Base-by-base conservation (phyloP, 768 basidiomycete genomes). In the Lyophyllum decastes region DNA sequence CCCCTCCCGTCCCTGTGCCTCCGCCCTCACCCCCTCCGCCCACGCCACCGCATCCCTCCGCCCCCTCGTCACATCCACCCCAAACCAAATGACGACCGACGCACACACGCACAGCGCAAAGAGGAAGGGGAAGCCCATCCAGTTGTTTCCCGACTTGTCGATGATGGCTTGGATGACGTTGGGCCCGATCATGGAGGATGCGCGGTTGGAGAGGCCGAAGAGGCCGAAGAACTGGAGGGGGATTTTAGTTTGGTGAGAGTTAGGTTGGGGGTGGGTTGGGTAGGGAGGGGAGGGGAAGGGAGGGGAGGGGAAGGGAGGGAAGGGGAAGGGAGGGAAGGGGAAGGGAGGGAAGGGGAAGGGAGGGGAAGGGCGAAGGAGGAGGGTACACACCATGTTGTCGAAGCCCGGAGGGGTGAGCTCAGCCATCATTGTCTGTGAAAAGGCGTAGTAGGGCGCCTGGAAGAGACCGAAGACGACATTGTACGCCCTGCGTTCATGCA, bases 391-490 rank as follows among this genome's bases (percentile, higher is more conserved):
- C 80, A 81, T 92, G 66, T 92, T 91, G 63, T 94, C 92, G 66
- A 90, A 94, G 0, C 92, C 93, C 1, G 90, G 89, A 12, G 92
- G 92, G 6, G 89, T 86, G 11, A 95, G 82, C 70, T 95, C 93
- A 0, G 90, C 89, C 90, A 92, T 92, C 88, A 91, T 89, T 0
- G 89, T 92, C 67, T 90, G 87, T 2, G 90, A 85, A 67, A 89
- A 92, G 0, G 93, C 90, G 67, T 91, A 94, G 72, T 92, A 95
- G 0, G 92, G 92, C 1, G 89, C 89, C 74, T 93, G 89, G 78
- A 92, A 92, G 9, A 93, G 71, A 12, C 91, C 90, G 63, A 88
- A 90, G 2, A 92, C 71, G 49, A 91, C 77, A 57, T 92, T 92
- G 73, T 93, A 94, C 4, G 83, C 85, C 87, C 88, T 89, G 41